phyloP scores from a whole-genome alignment of 2,329 filamentous ascomycete genomes.

The Seiridium cupressi region DNA sequence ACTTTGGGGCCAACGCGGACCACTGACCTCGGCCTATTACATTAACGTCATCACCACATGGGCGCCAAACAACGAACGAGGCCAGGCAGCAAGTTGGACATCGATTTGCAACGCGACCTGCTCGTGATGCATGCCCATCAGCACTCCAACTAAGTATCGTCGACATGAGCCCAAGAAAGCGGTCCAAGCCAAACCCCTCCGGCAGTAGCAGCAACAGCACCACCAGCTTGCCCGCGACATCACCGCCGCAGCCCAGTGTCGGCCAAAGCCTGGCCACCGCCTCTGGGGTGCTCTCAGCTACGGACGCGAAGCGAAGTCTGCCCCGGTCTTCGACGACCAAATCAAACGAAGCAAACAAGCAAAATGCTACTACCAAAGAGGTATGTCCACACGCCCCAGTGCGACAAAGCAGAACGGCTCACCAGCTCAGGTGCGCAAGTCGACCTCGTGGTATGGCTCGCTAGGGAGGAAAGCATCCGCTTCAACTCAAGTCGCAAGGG shows the following conservation, averaged over 20 bases:
- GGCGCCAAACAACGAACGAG: not conserved
- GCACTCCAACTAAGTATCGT: not conserved
- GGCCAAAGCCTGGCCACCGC: slow-evolving; percentile 18
- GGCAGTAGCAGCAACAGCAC: slow-evolving; percentile 18
- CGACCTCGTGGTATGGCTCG: slow-evolving; percentile 63
- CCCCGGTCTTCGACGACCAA: slow-evolving; percentile 9
- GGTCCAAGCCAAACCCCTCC: slow-evolving; percentile 34
- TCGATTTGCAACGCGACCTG: not conserved
- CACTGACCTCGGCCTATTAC: no score
- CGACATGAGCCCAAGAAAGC: slow-evolving; percentile 41
- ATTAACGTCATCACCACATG: no score
- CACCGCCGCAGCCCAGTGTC: slow-evolving; percentile 15
- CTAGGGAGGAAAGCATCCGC: slow-evolving; percentile 54
- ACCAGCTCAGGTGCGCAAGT: slow-evolving; percentile 44
- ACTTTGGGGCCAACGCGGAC: no score
- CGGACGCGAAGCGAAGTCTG: slow-evolving; percentile 15
- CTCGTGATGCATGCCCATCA: not conserved
- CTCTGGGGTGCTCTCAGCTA: slow-evolving; percentile 4
- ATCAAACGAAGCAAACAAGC: not conserved
- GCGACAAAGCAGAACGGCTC: not conserved
- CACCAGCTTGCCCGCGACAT: slow-evolving; percentile 15
- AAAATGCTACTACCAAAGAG: slow-evolving; percentile 11
- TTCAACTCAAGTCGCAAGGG: slow-evolving; percentile 59
- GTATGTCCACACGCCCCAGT: not conserved
- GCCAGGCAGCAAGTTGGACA: not conserved